Conservation (phyloP, 116 monocot genomes). For the Dioscorea cayenensis region DNA sequence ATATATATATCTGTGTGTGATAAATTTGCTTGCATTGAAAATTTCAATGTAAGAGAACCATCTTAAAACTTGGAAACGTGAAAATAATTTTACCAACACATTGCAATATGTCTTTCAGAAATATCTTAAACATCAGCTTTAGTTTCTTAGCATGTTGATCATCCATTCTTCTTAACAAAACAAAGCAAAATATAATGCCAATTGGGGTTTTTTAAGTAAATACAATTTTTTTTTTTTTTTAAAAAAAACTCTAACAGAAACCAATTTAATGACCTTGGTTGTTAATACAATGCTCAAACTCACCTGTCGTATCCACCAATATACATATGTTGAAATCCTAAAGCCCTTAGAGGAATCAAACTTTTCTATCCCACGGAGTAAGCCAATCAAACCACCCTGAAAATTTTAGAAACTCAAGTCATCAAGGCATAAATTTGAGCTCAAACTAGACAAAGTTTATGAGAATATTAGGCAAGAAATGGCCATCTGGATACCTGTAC, state of each 20-base stretch:
- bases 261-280: too few relatives aligned
- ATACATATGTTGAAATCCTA: constrained; percentile 94
- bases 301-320: constrained; percentile 99
- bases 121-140: neutral
- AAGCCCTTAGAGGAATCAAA: constrained; percentile 94
- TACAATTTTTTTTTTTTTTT: too few relatives aligned
- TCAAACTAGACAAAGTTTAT: neutral
- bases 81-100: neutral
- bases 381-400: constrained; percentile 92
- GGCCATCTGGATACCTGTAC: constrained; percentile 53
- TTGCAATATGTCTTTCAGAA: neutral
- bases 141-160: neutral
- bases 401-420: constrained; percentile 2
- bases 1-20: too few relatives aligned
- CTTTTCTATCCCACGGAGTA: constrained; percentile 95
- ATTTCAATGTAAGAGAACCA: too few relatives aligned
- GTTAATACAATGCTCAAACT: neutral
- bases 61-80: neutral
- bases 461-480: neutral
- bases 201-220: neutral
- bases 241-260: neutral
- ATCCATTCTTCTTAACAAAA: neutral
- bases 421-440: neutral
- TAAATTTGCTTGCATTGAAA: too few relatives aligned
- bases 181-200: neutral